phyloP scores from a whole-genome alignment of 2,329 filamentous ascomycete genomes.

The Phaeophleospora eucalypticola region DNA sequence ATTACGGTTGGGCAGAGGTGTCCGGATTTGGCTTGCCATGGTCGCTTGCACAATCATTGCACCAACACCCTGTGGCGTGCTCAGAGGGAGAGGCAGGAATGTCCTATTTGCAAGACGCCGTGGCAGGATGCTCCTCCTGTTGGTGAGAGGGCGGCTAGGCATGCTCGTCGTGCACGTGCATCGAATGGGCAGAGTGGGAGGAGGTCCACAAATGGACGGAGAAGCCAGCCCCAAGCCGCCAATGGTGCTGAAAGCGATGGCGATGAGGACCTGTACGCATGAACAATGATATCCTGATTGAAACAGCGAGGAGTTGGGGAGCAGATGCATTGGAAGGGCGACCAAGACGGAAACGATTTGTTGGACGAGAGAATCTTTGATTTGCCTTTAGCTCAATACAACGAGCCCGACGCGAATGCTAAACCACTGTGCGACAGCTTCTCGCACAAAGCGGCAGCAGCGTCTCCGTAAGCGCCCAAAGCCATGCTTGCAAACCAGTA shows the following conservation, averaged over 20 bases:
- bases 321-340: constrained; percentile 12
- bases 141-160: constrained; percentile 47
- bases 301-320: constrained; percentile 7
- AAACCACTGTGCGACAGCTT: constrained; percentile 4
- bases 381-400: constrained; percentile 13
- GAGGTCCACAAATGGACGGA: constrained; percentile 18
- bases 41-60: constrained; percentile 74
- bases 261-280: constrained; percentile 4
- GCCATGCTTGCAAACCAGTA: constrained; percentile 15
- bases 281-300: constrained; percentile 2
- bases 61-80: constrained; percentile 68
- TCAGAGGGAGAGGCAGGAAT: constrained; percentile 54
- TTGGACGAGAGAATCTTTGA: constrained; percentile 11
- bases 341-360: no score
- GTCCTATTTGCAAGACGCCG: constrained; percentile 54
- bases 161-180: neutral
- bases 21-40: constrained; percentile 60
- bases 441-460: constrained; percentile 5
- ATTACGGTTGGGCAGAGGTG: constrained; percentile 82
- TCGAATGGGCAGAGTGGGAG: constrained; percentile 9
- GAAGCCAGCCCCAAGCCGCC: constrained; percentile 12
- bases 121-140: constrained; percentile 53
- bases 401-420: constrained; percentile 11
- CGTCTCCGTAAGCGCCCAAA: constrained; percentile 16
- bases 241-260: constrained; percentile 16